phyloP scores from a whole-genome alignment of 345 rosid genomes.

The Eucalyptus pauciflora region DNA sequence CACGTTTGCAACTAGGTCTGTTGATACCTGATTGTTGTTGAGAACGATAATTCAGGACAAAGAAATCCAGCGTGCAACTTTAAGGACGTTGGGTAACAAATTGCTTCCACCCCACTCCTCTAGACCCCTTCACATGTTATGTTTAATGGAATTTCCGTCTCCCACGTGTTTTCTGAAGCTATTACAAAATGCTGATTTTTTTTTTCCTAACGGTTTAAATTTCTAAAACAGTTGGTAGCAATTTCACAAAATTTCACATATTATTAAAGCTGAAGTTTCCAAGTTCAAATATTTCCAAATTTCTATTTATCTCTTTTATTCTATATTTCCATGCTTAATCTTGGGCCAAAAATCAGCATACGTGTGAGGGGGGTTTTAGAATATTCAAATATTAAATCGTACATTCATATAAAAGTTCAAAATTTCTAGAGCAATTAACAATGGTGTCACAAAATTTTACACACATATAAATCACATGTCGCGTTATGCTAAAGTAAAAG shows the following conservation, averaged over 20 bases:
- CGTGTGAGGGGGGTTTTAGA: background rate
- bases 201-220: no score
- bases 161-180: background rate
- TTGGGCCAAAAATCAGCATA: background rate
- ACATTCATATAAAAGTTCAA: no score
- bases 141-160: background rate
- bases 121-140: background rate
- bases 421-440: background rate
- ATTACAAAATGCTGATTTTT: background rate
- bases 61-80: background rate
- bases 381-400: no score
- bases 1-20: slow-evolving; percentile 13
- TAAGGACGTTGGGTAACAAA: background rate
- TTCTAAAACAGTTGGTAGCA: background rate
- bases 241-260: background rate
- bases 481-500: background rate
- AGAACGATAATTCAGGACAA: background rate
- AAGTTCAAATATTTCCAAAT: no score
- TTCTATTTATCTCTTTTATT: background rate
- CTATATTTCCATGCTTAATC: background rate
- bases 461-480: background rate
- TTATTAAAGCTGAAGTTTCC: background rate
- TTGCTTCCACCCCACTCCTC: background rate
- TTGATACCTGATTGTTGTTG: slow-evolving; percentile 3
- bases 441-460: no score